Percentiles rank a stretch among this genome's conserved stretches.
phyloP scores from a whole-genome alignment of 2,329 filamentous ascomycete species.

The Mollisiaceae sp. region DNA sequence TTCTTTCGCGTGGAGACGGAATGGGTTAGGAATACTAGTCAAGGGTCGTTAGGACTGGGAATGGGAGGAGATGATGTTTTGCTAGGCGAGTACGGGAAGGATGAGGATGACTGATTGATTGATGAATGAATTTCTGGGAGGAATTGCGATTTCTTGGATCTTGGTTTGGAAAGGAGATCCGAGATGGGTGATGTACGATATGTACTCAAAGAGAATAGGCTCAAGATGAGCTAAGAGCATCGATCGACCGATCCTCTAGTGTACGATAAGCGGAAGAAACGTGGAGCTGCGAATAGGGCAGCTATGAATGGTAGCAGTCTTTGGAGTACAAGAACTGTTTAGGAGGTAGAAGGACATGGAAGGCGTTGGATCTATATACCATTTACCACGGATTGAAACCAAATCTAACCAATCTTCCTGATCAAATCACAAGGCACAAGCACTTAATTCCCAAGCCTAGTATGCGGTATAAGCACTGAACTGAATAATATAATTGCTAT shows the following conservation, averaged over 20 bases:
- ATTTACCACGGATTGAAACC: not conserved
- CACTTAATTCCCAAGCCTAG: not conserved
- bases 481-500: not conserved
- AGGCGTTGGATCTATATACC: conserved; percentile 10
- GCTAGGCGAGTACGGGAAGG: conserved; percentile 74
- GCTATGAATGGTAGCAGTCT: too few species aligned
- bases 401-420: not conserved
- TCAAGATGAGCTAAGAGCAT: too few species aligned
- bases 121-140: not conserved
- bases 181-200: not conserved
- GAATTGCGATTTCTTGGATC: not conserved
- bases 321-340: not conserved
- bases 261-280: not conserved
- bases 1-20: conserved; percentile 96
- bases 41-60: conserved; percentile 45
- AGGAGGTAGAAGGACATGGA: not conserved
- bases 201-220: not conserved
- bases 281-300: not conserved
- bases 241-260: not conserved
- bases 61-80: conserved; percentile 73
- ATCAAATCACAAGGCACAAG: not conserved
- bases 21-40: conserved; percentile 67
- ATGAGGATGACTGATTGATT: conserved; percentile 42
- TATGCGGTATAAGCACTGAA: not conserved
- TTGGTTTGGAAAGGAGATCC: too few species aligned